Conservation (phyloP, 2,329 filamentous ascomycete genomes). For the Fusarium pseudonygamai region DNA sequence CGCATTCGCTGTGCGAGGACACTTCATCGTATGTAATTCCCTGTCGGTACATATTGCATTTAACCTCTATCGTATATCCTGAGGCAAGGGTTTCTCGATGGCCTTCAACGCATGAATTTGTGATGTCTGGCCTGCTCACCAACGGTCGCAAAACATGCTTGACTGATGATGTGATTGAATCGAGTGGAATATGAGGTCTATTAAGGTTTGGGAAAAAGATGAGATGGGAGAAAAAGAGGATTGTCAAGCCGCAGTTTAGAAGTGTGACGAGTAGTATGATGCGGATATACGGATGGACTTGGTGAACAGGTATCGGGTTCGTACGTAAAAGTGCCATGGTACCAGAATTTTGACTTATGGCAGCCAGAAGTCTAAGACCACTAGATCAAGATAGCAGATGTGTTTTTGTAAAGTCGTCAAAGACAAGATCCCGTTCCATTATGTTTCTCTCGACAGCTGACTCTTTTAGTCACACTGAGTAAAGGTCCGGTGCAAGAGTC, state of each 20-base stretch:
- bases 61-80: neutral
- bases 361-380: no score
- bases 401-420: no score
- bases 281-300: neutral
- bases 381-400: no score
- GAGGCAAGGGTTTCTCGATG: neutral
- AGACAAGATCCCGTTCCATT: no score
- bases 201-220: neutral
- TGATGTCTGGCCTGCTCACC: neutral
- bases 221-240: neutral
- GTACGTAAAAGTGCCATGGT: neutral
- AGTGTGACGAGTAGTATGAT: neutral
- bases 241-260: neutral
- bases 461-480: neutral
- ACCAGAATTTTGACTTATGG: no score
- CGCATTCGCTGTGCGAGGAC: neutral
- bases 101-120: neutral
- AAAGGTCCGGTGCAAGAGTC: neutral
- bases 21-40: neutral
- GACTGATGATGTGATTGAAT: neutral
- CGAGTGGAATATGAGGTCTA: accelerated
- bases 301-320: neutral
- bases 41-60: neutral
- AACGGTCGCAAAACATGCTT: neutral
- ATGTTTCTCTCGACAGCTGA: neutral